Evolutionary conservation across 306 rosid genomes (phyloP), one percentile per base, ranked within the genome.

Genomic region (Gynostemma pentaphyllum): DNA sequence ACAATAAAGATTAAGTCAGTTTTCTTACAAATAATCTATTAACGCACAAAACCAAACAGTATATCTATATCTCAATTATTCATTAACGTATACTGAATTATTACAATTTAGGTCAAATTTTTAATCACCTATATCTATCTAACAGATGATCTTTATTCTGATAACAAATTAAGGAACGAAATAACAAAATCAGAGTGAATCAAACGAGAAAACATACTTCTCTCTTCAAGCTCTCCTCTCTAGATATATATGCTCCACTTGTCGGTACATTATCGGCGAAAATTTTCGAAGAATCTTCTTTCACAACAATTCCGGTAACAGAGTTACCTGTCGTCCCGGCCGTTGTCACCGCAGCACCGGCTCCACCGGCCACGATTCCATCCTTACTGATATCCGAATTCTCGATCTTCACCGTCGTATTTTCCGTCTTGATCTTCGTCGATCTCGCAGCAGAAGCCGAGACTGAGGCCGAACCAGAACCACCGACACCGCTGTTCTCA

Each of bases 181-280:
- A 34, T 34, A 34, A 6, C 39, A 5, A 34, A 16, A 54, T 28
- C 62, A 15, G 40, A 37, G n/a, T 15, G n/a, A 3, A 5, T 8
- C 62, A n/a, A 27, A 1, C 9, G 11, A 56, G 30, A 21, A 27
- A 36, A 32, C 13, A 46, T 23, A 83, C 96, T 87, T 92, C 99
- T 76, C 81, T 84, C 63, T 82, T 92, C 62, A 88, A 79, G 67
- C 70, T 78, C 78, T 88, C 99, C 72, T 92, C 99, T 74, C 99
- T 76, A 1, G 99, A 96, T 59, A 80, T 81, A 54, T 92, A 92
- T 47, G 99, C 99, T 47, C 99, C 99, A 70, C 96, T 92, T 2
- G 96, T 79, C 81, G 86, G 96, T 55, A 92, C 66, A 86, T 83
- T 92, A 69, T 92, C 99, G 1, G 99, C 85, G 68, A 84, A 84